Percentiles rank a stretch among this genome's conserved stretches.
phyloP scores from a whole-genome alignment of 202 grass and related monocot genomes.

The Setaria viridis region DNA sequence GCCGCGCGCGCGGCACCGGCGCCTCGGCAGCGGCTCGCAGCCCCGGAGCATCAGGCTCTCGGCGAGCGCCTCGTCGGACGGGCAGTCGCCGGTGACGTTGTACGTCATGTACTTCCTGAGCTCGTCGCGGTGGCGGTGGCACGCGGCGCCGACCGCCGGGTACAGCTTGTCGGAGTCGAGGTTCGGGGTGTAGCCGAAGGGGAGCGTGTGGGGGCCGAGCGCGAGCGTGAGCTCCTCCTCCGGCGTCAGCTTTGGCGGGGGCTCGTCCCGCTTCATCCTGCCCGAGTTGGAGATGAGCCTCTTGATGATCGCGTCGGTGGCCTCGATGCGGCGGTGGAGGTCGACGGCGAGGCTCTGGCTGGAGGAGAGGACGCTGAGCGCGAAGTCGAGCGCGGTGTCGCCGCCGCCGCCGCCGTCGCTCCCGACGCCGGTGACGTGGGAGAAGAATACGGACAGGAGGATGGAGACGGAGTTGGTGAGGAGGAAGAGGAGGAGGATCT shows the following conservation, averaged over 20 bases:
- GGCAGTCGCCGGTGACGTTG: conserved; percentile 55
- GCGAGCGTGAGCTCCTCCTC: conserved; percentile 64
- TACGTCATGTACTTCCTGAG: conserved; percentile 55
- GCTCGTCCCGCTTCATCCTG: neutral
- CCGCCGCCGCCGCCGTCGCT: neutral
- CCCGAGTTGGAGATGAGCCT: conserved; percentile 39
- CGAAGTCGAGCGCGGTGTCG: conserved; percentile 37
- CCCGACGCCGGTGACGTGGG: conserved; percentile 32
- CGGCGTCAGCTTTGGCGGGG: conserved; percentile 31
- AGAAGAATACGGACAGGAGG: conserved; percentile 38
- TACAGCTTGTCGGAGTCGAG: conserved; percentile 55
- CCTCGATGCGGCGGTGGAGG: conserved; percentile 46
- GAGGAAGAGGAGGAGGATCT: conserved; percentile 34
- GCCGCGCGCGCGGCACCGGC: conserved; percentile 52
- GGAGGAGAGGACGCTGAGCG: conserved; percentile 42
- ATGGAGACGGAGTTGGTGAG: conserved; percentile 51
- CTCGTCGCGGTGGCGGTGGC: conserved; percentile 53
- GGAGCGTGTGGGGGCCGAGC: conserved; percentile 63
- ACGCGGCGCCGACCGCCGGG: conserved; percentile 43
- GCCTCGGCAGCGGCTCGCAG: conserved; percentile 62
- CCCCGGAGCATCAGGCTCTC: conserved; percentile 63
- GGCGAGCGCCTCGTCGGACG: conserved; percentile 49
- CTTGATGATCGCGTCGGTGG: conserved; percentile 49
- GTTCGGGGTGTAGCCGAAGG: conserved; percentile 49
- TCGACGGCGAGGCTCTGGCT: conserved; percentile 42